A percentile compares a stretch with the other conserved stretches of the same genome.
Conservation (phyloP, 306 rosid species). For the Pachyrhizus erosus region DNA sequence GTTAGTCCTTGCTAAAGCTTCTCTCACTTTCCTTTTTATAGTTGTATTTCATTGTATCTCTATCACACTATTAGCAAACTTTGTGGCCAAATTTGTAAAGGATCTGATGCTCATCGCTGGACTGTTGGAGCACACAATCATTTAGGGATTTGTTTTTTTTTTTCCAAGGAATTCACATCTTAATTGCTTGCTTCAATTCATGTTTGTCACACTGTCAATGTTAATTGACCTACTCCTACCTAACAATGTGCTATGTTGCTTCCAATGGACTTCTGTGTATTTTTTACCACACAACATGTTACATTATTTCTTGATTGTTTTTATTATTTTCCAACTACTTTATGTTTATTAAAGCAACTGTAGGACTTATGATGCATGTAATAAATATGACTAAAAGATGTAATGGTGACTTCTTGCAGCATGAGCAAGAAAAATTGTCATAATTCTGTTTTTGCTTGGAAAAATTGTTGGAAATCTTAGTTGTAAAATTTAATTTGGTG, state of each 20-base stretch:
- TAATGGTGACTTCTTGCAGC: neutral
- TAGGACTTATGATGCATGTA: neutral
- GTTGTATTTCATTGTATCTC: conserved; percentile 15
- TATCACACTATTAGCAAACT: neutral
- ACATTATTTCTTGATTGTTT: neutral
- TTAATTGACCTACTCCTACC: neutral
- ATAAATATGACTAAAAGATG: neutral
- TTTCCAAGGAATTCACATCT: neutral
- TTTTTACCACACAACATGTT: neutral
- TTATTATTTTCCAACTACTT: neutral
- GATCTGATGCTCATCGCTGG: neutral
- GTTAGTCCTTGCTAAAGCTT: conserved; percentile 51
- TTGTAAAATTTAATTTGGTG: neutral
- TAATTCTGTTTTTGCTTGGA: neutral
- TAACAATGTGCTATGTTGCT: neutral
- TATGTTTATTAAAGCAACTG: conserved; percentile 1
- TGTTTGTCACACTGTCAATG: neutral
- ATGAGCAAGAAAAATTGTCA: neutral
- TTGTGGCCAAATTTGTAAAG: neutral
- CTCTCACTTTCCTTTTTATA: neutral
- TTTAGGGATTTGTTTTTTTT: neutral
- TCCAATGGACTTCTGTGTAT: conserved; percentile 14
- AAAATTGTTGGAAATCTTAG: neutral
- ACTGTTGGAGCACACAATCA: neutral
- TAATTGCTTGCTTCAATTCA: neutral